phyloP scores from a whole-genome alignment of 2,329 filamentous ascomycete genomes.

The Colletotrichum musae region DNA sequence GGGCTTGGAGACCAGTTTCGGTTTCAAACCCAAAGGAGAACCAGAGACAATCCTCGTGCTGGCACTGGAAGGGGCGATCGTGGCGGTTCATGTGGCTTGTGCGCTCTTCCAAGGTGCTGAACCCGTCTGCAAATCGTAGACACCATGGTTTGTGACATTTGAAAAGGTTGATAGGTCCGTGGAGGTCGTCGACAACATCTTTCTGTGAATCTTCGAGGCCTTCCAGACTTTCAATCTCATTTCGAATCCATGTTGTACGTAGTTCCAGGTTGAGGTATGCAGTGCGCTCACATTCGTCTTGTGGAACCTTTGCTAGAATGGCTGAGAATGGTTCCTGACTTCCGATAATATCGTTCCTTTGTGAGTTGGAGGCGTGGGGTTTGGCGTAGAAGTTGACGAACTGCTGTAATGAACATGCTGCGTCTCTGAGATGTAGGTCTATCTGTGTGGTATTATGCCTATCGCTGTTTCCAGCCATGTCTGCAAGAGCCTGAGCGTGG shows the following conservation, averaged over 20 bases:
- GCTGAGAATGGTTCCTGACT: not conserved
- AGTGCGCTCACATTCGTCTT: not conserved
- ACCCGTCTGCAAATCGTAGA: not conserved
- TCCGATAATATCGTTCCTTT: not conserved
- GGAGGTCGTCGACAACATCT: not conserved
- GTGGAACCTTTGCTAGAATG: not conserved
- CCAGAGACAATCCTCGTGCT: not conserved
- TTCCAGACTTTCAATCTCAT: not conserved
- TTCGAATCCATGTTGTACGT: not conserved
- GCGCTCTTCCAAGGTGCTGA: not conserved
- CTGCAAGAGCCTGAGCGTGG: not conserved
- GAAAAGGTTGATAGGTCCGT: not conserved
- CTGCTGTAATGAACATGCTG: not conserved
- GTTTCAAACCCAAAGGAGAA: not conserved
- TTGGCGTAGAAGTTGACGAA: not conserved
- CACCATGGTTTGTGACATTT: conserved; percentile 4
- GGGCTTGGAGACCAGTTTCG: not conserved
- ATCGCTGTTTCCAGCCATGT: not conserved
- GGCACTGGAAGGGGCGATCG: not conserved
- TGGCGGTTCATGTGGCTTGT: not conserved
- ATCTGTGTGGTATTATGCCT: not conserved
- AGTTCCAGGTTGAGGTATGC: not conserved
- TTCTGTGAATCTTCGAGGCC: not conserved
- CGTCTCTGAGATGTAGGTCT: not conserved
- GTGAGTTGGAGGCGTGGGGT: not conserved